phyloP scores from a whole-genome alignment of 1,284 basidiomycete species.

The Cutaneotrichosporon spelunceum region DNA sequence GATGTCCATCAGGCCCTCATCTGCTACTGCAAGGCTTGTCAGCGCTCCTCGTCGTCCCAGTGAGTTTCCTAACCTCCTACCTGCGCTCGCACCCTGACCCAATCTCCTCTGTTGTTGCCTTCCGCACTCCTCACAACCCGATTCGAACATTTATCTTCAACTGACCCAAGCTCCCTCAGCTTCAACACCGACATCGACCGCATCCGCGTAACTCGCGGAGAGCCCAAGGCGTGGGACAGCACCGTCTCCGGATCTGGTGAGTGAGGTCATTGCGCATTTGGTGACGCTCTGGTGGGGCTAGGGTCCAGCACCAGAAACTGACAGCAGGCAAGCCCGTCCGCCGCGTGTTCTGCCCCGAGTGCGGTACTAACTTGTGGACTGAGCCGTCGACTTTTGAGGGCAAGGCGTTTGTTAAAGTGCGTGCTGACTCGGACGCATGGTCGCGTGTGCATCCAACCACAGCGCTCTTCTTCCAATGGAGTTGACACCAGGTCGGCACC shows the following conservation, averaged over 20 bases:
- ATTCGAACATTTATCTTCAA: not conserved
- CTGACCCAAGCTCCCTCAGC: slow-evolving; percentile 14
- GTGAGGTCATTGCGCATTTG: not conserved
- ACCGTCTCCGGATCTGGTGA: slow-evolving; percentile 4
- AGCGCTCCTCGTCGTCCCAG: slow-evolving; percentile 13
- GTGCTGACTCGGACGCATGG: not conserved
- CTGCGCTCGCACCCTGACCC: not conserved
- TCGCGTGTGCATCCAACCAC: not conserved
- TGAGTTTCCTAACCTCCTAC: not conserved
- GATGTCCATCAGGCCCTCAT: slow-evolving; percentile 18
- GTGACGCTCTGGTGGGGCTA: not conserved
- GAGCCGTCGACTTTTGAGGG: slow-evolving; percentile 16
- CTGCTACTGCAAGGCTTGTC: slow-evolving; percentile 24
- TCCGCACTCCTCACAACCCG: no score
- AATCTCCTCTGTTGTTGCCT: no score
- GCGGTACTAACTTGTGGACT: slow-evolving; percentile 25
- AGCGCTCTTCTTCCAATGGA: not conserved
- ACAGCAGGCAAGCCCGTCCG: slow-evolving; percentile 26
- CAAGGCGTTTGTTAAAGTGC: slow-evolving; percentile 18
- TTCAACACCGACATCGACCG: slow-evolving; percentile 9
- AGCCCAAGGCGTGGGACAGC: slow-evolving; percentile 15
- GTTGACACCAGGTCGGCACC: slow-evolving; percentile 1
- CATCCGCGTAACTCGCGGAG: slow-evolving; percentile 18
- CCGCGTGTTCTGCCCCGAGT: slow-evolving; percentile 32
- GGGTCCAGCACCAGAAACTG: not conserved